Conservation (phyloP, 2,329 filamentous ascomycete species). For the Xylaria polymorpha region DNA sequence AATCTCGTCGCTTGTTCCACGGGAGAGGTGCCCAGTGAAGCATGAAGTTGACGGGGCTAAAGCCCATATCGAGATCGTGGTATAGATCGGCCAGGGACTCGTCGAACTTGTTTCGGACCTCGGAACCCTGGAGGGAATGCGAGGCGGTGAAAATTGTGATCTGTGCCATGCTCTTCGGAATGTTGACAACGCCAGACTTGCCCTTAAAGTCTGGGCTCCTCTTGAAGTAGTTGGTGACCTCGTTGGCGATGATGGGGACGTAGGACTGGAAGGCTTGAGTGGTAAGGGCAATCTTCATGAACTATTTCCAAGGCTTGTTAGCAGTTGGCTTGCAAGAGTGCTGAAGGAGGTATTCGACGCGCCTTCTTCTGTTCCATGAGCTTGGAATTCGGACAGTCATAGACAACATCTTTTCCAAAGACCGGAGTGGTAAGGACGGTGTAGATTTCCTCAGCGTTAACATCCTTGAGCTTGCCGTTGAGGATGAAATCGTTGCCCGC, state of each 20-base stretch:
- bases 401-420: slow-evolving; percentile 88
- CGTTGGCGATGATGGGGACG: slow-evolving; percentile 80
- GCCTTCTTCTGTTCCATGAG: slow-evolving; percentile 98
- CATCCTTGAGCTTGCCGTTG: slow-evolving; percentile 89
- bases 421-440: slow-evolving; percentile 77
- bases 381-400: slow-evolving; percentile 90
- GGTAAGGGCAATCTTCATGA: slow-evolving; percentile 84
- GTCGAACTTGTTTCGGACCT: slow-evolving; percentile 84
- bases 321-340: background rate
- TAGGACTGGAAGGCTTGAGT: slow-evolving; percentile 79
- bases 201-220: slow-evolving; percentile 74
- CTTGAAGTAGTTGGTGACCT: slow-evolving; percentile 80
- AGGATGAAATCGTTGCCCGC: slow-evolving; percentile 91
- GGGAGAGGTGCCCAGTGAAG: slow-evolving; percentile 88
- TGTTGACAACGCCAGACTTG: slow-evolving; percentile 74
- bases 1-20: slow-evolving; percentile 85
- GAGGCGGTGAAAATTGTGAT: slow-evolving; percentile 92
- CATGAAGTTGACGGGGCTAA: slow-evolving; percentile 90
- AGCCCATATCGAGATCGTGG: slow-evolving; percentile 91
- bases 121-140: slow-evolving; percentile 84
- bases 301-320: slow-evolving; percentile 56
- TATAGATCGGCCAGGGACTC: slow-evolving; percentile 83
- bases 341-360: slow-evolving; percentile 38
- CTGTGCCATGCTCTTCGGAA: slow-evolving; percentile 81
- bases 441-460: slow-evolving; percentile 92